Conservation (phyloP, 2,329 filamentous ascomycete genomes). For the Lecanicillium sp. region DNA sequence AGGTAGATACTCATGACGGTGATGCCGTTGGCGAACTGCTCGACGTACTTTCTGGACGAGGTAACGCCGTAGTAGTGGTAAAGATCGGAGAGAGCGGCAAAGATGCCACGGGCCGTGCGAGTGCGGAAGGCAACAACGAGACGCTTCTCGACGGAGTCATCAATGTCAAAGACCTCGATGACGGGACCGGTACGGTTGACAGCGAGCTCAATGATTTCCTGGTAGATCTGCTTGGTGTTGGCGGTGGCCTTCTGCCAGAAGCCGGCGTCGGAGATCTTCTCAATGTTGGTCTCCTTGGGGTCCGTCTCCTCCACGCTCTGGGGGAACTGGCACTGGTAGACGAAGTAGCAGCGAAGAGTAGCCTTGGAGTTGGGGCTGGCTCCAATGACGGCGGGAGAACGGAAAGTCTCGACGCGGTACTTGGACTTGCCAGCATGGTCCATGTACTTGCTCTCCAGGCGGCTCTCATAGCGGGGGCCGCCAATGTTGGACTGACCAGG, state of each 20-base stretch:
- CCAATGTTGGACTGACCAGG: slow-evolving; percentile 69
- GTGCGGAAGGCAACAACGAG: slow-evolving; percentile 92
- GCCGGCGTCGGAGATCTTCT: slow-evolving; percentile 84
- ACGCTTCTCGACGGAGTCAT: slow-evolving; percentile 84
- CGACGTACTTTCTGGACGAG: slow-evolving; percentile 92
- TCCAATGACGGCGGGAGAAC: slow-evolving; percentile 76
- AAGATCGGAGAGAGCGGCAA: slow-evolving; percentile 89
- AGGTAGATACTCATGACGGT: slow-evolving; percentile 96
- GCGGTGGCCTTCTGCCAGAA: slow-evolving; percentile 93
- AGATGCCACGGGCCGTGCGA: slow-evolving; percentile 83
- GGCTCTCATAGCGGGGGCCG: slow-evolving; percentile 87
- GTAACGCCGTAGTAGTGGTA: slow-evolving; percentile 99
- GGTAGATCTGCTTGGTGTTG: slow-evolving; percentile 94
- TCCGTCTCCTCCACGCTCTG: slow-evolving; percentile 62
- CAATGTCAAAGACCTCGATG: slow-evolving; percentile 96
- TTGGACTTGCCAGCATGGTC: slow-evolving; percentile 66
- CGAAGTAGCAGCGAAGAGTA: slow-evolving; percentile 93
- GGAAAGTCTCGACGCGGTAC: slow-evolving; percentile 96
- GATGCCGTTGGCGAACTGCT: slow-evolving; percentile 98
- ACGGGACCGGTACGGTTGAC: slow-evolving; percentile 84
- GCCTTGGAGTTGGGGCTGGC: slow-evolving; percentile 60
- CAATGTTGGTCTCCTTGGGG: slow-evolving; percentile 76
- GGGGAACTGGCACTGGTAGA: slow-evolving; percentile 92
- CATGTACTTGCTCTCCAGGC: slow-evolving; percentile 92
- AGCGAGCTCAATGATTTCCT: slow-evolving; percentile 82